Conservation (phyloP, 768 basidiomycete genomes). For the Agrocybe chaxingu region DNA sequence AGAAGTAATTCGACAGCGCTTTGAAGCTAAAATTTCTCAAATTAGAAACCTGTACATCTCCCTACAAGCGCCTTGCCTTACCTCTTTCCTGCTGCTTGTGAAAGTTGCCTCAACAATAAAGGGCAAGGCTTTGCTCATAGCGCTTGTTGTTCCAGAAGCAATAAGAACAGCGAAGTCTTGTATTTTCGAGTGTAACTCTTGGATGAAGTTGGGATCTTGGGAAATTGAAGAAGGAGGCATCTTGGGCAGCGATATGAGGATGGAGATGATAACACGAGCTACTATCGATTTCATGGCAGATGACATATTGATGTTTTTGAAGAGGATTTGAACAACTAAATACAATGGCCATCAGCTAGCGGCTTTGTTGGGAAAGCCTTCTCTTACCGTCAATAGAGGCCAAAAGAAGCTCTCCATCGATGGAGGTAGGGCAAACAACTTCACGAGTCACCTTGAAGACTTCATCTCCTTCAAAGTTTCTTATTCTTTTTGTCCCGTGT, state of each 20-base stretch:
- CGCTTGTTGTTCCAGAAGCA: slow-evolving; percentile 50
- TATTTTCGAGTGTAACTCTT: slow-evolving; percentile 40
- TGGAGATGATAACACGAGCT: slow-evolving; percentile 53
- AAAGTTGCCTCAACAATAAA: slow-evolving; percentile 46
- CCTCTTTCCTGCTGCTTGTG: slow-evolving; percentile 23
- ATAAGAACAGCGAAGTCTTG: slow-evolving; percentile 46
- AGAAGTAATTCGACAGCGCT: slow-evolving; percentile 57
- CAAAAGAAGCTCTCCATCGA: slow-evolving; percentile 53
- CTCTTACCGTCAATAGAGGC: slow-evolving; percentile 57
- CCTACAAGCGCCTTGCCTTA: slow-evolving; percentile 15
- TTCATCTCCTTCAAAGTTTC: slow-evolving; percentile 75
- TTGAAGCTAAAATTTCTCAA: slow-evolving; percentile 19
- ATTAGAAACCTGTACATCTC: neutral
- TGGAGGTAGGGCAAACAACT: slow-evolving; percentile 43
- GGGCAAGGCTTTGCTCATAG: slow-evolving; percentile 59
- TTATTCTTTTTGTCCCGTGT: slow-evolving; percentile 66
- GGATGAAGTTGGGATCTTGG: slow-evolving; percentile 46
- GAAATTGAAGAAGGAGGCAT: slow-evolving; percentile 56
- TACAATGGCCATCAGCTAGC: slow-evolving; percentile 1
- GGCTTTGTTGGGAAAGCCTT: neutral
- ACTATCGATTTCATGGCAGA: slow-evolving; percentile 56
- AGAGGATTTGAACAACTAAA: slow-evolving; percentile 46
- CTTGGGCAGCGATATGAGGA: slow-evolving; percentile 54
- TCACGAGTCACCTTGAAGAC: slow-evolving; percentile 50
- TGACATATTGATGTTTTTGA: slow-evolving; percentile 49